phyloP scores from a whole-genome alignment of 2,329 filamentous ascomycete genomes.

The Macroventuria anomochaeta region DNA sequence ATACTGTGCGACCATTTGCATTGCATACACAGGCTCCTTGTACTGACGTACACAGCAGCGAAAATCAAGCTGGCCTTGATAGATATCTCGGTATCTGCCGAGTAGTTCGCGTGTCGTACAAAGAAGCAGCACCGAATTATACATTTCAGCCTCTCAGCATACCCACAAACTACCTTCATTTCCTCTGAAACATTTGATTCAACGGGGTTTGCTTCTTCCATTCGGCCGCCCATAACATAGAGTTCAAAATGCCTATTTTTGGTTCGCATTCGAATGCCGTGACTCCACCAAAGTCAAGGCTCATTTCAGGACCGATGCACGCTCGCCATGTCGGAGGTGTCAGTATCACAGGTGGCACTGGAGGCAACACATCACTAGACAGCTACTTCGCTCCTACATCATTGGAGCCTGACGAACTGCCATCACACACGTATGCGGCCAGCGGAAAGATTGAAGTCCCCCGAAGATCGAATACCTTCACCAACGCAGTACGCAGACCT shows the following conservation, averaged over 20 bases:
- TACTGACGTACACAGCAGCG: conserved; percentile 26
- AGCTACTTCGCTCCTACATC: conserved; percentile 26
- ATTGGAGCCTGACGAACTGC: conserved; percentile 35
- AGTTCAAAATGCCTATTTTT: conserved; percentile 13
- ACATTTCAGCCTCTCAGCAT: background rate
- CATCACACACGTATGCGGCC: conserved; percentile 36
- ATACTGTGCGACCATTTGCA: conserved; percentile 13
- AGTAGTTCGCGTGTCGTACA: background rate
- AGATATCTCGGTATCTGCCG: conserved; percentile 10
- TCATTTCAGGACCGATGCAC: conserved; percentile 44
- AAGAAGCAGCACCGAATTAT: background rate
- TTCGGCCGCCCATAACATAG: background rate
- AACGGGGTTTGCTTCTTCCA: conserved; percentile 2
- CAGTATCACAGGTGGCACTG: conserved; percentile 30
- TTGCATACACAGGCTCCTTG: conserved; percentile 14
- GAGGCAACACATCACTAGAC: conserved; percentile 23
- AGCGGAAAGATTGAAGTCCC: conserved; percentile 33
- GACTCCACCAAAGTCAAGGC: conserved; percentile 31
- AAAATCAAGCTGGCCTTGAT: conserved; percentile 18
- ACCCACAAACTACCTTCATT: background rate
- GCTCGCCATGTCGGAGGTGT: conserved; percentile 43
- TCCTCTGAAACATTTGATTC: conserved; percentile 23
- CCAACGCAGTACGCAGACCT: conserved; percentile 30
- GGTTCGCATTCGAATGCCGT: conserved; percentile 17
- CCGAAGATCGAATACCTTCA: conserved; percentile 38